Percentiles rank a stretch among this genome's conserved stretches.
These are phyloP conservation scores for Myxozyma lipomycoides DNA, from an alignment of 805 yeast genomes.

Conservation along the genomic window DNA sequence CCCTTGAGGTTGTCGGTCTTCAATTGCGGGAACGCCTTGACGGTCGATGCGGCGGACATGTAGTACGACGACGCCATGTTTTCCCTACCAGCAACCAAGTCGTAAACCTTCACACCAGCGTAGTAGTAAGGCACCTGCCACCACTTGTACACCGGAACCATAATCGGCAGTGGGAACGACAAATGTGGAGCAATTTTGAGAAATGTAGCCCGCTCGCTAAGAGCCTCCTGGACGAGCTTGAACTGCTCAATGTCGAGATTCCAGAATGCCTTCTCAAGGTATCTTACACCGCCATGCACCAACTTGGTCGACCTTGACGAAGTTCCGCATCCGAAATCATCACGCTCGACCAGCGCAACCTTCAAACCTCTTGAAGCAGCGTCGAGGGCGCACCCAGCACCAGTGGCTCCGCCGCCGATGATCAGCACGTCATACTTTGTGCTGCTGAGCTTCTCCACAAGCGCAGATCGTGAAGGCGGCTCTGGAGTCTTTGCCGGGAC, in stretches of 20 bases:
- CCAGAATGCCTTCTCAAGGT: constrained; percentile 90
- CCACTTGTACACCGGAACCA: constrained; percentile 93
- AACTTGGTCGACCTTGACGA: constrained; percentile 91
- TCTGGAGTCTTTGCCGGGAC: no score
- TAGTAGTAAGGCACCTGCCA: constrained; percentile 96
- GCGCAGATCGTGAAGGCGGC: constrained; percentile 27
- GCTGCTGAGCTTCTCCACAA: constrained; percentile 17
- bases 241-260: constrained; percentile 86
- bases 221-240: constrained; percentile 82
- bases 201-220: constrained; percentile 81
- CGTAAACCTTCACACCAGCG: constrained; percentile 87
- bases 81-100: constrained; percentile 82
- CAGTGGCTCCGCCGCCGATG: constrained; percentile 96
- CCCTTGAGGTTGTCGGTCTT: constrained; percentile 77
- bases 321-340: constrained; percentile 89
- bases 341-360: constrained; percentile 79
- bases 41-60: constrained; percentile 60
- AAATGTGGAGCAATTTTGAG: constrained; percentile 89
- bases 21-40: constrained; percentile 80
- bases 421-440: constrained; percentile 67
- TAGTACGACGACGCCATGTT: constrained; percentile 76
- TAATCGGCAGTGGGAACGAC: constrained; percentile 78
- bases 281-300: constrained; percentile 97
- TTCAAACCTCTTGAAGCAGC: constrained; percentile 87
- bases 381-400: constrained; percentile 89